These are phyloP conservation scores for Chionographis japonica DNA, from an alignment of 106 monocot species.

Conservation along the genomic window DNA sequence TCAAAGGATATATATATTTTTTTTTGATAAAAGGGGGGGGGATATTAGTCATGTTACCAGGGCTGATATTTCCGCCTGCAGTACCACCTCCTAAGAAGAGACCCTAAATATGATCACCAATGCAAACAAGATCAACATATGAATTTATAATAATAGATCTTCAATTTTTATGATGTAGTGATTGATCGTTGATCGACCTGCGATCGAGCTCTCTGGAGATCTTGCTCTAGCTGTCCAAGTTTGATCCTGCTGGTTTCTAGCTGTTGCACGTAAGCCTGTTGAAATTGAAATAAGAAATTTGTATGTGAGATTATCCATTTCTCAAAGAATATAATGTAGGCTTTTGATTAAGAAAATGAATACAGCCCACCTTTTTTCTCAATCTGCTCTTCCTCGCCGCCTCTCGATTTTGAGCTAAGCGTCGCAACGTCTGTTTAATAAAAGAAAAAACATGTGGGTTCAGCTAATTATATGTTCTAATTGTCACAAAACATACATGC, in stretches of 20 bases:
- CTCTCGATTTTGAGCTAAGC: constrained; percentile 78
- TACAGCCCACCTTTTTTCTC: constrained; percentile 55
- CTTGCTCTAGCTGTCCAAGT: constrained; percentile 71
- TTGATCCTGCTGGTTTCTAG: constrained; percentile 64
- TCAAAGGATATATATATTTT: not conserved
- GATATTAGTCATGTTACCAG: constrained; percentile 36
- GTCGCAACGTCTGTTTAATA: constrained; percentile 30
- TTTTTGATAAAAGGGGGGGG: not conserved
- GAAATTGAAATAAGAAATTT: not conserved
- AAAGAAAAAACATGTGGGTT: not conserved
- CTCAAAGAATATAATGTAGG: not conserved
- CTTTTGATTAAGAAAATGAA: not conserved
- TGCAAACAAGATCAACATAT: not conserved
- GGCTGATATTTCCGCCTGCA: constrained; percentile 52
- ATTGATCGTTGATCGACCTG: constrained; percentile 32
- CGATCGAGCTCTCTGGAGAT: constrained; percentile 60
- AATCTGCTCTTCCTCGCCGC: constrained; percentile 81
- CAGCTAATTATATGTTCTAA: not conserved
- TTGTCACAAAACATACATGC: no score
- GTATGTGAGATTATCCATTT: not conserved
- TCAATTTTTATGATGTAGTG: no score
- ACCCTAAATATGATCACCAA: constrained; percentile 27
- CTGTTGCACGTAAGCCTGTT: constrained; percentile 80
- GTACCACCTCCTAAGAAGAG: constrained; percentile 44
- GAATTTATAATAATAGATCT: no score